Evolutionary conservation across 805 yeast genomes (phyloP).

Genomic region (Cyberlindnera maritima): DNA sequence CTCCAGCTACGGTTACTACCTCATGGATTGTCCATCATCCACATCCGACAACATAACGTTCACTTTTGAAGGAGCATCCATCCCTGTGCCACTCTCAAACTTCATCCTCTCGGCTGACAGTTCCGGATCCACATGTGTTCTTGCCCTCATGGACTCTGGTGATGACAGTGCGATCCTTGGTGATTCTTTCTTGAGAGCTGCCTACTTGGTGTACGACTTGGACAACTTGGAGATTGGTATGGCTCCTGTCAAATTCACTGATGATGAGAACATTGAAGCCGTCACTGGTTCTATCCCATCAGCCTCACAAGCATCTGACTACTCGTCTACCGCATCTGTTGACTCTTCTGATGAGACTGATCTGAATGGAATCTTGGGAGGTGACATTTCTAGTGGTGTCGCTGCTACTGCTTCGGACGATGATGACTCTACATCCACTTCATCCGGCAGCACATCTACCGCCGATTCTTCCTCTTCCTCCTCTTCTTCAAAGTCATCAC

Average conservation of each 20-base stretch:
- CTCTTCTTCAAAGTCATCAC: background rate
- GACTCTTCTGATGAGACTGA: slow-evolving; percentile 12
- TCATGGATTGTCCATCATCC: slow-evolving; percentile 38
- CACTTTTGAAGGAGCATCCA: slow-evolving; percentile 55
- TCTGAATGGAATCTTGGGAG: slow-evolving; percentile 9
- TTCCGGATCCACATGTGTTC: slow-evolving; percentile 36
- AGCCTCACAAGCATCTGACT: slow-evolving; percentile 46
- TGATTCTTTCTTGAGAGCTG: slow-evolving; percentile 49
- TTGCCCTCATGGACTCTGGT: slow-evolving; percentile 39
- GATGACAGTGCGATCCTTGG: slow-evolving; percentile 44
- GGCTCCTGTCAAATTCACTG: slow-evolving; percentile 43
- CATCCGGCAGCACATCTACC: slow-evolving; percentile 5
- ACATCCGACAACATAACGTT: slow-evolving; percentile 26
- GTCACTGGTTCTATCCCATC: slow-evolving; percentile 48
- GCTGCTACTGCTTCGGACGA: background rate
- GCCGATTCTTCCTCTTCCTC: slow-evolving; percentile 3
- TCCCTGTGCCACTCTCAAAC: slow-evolving; percentile 46
- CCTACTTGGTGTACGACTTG: slow-evolving; percentile 55
- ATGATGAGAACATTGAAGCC: slow-evolving; percentile 41
- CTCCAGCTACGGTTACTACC: slow-evolving; percentile 40
- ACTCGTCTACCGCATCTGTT: slow-evolving; percentile 36
- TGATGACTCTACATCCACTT: background rate
- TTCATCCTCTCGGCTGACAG: slow-evolving; percentile 29
- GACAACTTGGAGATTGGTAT: slow-evolving; percentile 42
- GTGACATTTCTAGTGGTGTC: slow-evolving; percentile 1